A percentile compares a stretch with the other conserved stretches of the same genome.
These are phyloP conservation scores for Mycena capillaripes DNA, from an alignment of 768 basidiomycete species.

Conservation along the genomic window DNA sequence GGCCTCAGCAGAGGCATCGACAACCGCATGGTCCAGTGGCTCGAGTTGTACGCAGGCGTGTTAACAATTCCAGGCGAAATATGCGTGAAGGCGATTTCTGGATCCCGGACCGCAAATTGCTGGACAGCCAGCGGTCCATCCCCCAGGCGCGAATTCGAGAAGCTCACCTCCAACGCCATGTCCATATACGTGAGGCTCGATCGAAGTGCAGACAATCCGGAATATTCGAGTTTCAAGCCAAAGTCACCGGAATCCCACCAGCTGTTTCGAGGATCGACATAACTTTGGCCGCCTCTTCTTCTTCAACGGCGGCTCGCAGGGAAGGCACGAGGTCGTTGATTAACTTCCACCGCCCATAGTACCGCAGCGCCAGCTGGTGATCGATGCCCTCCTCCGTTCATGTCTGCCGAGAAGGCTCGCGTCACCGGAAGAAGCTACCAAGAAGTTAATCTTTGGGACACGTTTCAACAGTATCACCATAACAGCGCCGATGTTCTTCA, in stretches of 20 bases:
- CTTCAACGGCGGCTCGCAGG: conserved; percentile 50
- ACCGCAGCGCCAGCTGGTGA: conserved; percentile 53
- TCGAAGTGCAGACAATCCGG: conserved; percentile 41
- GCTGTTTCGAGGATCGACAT: conserved; percentile 51
- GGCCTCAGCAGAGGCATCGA: too few species aligned
- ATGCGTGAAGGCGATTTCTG: too few species aligned
- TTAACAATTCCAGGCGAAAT: too few species aligned
- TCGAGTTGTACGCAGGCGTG: too few species aligned
- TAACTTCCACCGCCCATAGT: conserved; percentile 57
- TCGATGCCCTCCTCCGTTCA: conserved; percentile 61
- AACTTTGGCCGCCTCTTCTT: conserved; percentile 56
- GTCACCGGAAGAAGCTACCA: conserved; percentile 54
- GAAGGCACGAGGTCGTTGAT: conserved; percentile 55
- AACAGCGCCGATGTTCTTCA: conserved; percentile 58
- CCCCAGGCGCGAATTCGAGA: too few species aligned
- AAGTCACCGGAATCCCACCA: conserved; percentile 50
- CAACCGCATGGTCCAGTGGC: too few species aligned
- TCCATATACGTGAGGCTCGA: conserved; percentile 52
- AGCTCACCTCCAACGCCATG: conserved; percentile 54
- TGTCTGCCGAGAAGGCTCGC: conserved; percentile 47
- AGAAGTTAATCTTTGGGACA: conserved; percentile 56
- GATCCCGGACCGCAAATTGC: too few species aligned
- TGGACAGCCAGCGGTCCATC: too few species aligned
- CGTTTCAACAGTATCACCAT: conserved; percentile 46
- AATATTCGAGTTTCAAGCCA: conserved; percentile 53